Base-by-base conservation (phyloP, 495 filamentous ascomycete genomes). In the Daldinia childiae region DNA sequence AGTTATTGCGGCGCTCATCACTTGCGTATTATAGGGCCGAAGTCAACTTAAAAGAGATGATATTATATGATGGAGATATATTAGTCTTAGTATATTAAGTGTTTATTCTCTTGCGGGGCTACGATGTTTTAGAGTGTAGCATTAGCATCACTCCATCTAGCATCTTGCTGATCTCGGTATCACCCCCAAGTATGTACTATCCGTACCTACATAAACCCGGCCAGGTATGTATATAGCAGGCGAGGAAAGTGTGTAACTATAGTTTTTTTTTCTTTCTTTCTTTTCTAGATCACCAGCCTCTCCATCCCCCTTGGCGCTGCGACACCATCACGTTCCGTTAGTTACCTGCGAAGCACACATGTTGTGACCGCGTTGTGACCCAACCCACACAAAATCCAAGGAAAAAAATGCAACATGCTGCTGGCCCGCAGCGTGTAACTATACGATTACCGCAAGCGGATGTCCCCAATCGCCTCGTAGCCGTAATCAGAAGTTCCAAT, bases 121-220 rank as follows among this genome's bases (percentile, higher is more conserved):
- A 38, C 59, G 38, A 73, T 69, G 71, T 73, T 69, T 73, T 56
- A 69, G 51, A 73, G 62, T 61, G 71, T 73, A 73, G 71, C 61
- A 73, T 51, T 73, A 51, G 58, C 66, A 69, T 59, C 51, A 73
- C 61, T 69, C 62, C 65, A 73, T 73, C 71, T 73, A 58, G 66
- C 71, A 69, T 69, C 34, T 51, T 32, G 64, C 51, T 73, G 61
- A 69, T 73, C 71, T 69, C 66, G 71, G 61, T 69, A 73, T 66
- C 51, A 59, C 66, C 66, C 51, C 66, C 66, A 27, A 62, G 34
- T 58, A 39, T 17, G 32, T 58, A 56, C 29, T 56, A 30, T 57
- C 19, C 39, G 56, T 71, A 71, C 48, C 60, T 69, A 70, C 62
- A 57, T 61, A 36, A 39, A 45, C 8, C 32, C 32, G 9, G 32